phyloP scores from a whole-genome alignment of 805 yeast genomes.

The Clavispora asparagi region DNA sequence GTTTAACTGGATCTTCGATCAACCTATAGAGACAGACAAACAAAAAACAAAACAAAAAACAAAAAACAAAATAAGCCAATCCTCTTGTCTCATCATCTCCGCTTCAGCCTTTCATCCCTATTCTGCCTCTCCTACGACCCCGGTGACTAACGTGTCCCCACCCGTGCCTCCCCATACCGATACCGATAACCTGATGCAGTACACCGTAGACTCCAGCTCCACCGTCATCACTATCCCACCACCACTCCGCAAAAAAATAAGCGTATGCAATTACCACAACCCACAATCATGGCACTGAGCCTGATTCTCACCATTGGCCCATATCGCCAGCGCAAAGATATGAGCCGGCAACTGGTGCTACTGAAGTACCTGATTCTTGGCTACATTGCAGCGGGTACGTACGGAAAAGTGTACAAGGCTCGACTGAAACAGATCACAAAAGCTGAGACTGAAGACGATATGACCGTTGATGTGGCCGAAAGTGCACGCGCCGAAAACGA shows the following conservation, averaged over 20 bases:
- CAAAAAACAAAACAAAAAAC: too few relatives aligned
- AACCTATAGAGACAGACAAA: too few relatives aligned
- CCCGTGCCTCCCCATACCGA: neutral
- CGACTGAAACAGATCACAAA: conserved; percentile 30
- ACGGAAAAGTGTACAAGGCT: conserved; percentile 93
- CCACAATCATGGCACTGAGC: conserved; percentile 34
- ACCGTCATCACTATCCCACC: neutral
- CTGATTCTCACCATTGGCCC: conserved; percentile 39
- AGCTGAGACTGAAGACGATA: conserved; percentile 10
- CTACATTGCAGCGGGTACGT: conserved; percentile 97
- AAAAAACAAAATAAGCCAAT: too few relatives aligned
- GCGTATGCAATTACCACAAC: conserved; percentile 11
- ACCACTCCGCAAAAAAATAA: neutral
- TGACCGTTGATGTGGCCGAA: conserved; percentile 5
- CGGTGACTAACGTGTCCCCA: neutral
- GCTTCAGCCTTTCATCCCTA: too few relatives aligned
- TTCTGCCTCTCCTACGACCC: too few relatives aligned
- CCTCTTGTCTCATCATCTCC: too few relatives aligned
- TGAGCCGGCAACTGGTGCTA: conserved; percentile 65
- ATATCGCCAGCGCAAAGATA: conserved; percentile 51
- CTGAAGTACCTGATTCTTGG: conserved; percentile 85
- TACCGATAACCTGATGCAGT: neutral
- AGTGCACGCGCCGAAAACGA: conserved; percentile 4
- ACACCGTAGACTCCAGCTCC: neutral
- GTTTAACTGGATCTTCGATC: too few relatives aligned